These are phyloP conservation scores for Fusarium sarcochroum DNA, from an alignment of 2,329 filamentous ascomycete species.

Conservation along the genomic window DNA sequence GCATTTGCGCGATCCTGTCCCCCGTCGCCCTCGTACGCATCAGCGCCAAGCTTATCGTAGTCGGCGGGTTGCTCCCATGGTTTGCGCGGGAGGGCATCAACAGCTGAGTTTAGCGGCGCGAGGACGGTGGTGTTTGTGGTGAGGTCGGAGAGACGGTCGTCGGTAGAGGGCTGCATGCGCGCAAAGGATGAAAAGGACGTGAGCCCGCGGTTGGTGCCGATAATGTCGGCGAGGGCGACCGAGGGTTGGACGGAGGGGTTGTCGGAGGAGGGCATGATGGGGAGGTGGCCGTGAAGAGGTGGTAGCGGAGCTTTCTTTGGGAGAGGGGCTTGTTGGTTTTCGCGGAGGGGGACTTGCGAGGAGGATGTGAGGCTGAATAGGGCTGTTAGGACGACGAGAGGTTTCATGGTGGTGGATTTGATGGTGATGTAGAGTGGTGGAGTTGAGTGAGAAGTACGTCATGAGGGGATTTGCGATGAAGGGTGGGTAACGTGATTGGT, in stretches of 20 bases:
- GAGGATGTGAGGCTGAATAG: slow-evolving; percentile 33
- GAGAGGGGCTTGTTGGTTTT: not conserved
- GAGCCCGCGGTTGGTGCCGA: slow-evolving; percentile 82
- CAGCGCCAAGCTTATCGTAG: slow-evolving; percentile 74
- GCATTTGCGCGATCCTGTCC: slow-evolving; percentile 81
- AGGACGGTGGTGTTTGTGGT: slow-evolving; percentile 84
- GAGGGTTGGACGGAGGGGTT: slow-evolving; percentile 56
- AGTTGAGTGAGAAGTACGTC: slow-evolving; percentile 30
- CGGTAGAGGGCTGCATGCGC: slow-evolving; percentile 79
- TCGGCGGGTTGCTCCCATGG: slow-evolving; percentile 87
- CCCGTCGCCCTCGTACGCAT: slow-evolving; percentile 81
- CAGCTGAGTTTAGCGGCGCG: slow-evolving; percentile 86
- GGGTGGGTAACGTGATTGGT: slow-evolving; percentile 32
- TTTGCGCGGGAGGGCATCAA: slow-evolving; percentile 84
- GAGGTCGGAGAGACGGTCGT: slow-evolving; percentile 76
- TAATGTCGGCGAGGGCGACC: slow-evolving; percentile 85
- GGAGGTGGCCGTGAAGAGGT: slow-evolving; percentile 43
- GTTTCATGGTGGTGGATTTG: slow-evolving; percentile 41
- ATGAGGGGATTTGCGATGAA: slow-evolving; percentile 24
- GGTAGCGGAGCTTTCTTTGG: slow-evolving; percentile 15
- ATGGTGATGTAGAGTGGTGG: slow-evolving; percentile 6
- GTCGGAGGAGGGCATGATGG: slow-evolving; percentile 48
- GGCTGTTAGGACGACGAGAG: slow-evolving; percentile 28
- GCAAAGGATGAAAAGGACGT: slow-evolving; percentile 88
- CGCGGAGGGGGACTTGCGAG: slow-evolving; percentile 26